Evolutionary conservation across 345 rosid genomes (phyloP).

Genomic region (Gossypium anomalum): DNA sequence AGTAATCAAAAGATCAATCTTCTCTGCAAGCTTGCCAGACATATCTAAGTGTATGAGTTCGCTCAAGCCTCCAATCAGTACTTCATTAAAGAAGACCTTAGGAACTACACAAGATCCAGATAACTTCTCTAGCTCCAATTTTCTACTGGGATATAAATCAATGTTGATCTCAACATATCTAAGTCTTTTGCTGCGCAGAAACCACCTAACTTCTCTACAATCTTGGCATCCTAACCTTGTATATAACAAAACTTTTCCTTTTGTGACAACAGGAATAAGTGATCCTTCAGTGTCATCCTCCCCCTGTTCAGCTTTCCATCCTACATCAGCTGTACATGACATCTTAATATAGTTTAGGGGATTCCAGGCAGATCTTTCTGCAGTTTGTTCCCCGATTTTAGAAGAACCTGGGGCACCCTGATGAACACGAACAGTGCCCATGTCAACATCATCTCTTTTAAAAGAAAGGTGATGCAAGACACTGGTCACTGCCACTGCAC

Average conservation of each 20-base stretch:
- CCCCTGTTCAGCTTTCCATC: conserved; percentile 28
- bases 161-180: conserved; percentile 72
- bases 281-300: conserved; percentile 26
- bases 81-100: conserved; percentile 64
- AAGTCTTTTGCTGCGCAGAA: conserved; percentile 53
- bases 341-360: conserved; percentile 53
- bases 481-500: conserved; percentile 53
- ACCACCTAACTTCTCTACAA: conserved; percentile 53
- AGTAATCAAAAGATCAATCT: conserved; percentile 47
- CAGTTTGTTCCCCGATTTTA: conserved; percentile 26
- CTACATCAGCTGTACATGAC: conserved; percentile 41
- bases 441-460: conserved; percentile 30
- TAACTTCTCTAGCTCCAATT: conserved; percentile 59
- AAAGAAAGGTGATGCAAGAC: conserved; percentile 52
- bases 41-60: conserved; percentile 60
- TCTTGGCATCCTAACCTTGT: conserved; percentile 68
- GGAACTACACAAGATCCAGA: conserved; percentile 67
- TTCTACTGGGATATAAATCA: conserved; percentile 72
- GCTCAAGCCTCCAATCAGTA: conserved; percentile 54
- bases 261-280: conserved; percentile 39
- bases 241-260: conserved; percentile 67
- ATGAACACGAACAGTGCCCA: conserved; percentile 19
- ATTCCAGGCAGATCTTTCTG: conserved; percentile 55
- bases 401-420: conserved; percentile 29
- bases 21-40: conserved; percentile 64